Evolutionary conservation across 345 rosid genomes (phyloP), one percentile per base, ranked within the genome.

Genomic region (Rhizophora mangle): DNA sequence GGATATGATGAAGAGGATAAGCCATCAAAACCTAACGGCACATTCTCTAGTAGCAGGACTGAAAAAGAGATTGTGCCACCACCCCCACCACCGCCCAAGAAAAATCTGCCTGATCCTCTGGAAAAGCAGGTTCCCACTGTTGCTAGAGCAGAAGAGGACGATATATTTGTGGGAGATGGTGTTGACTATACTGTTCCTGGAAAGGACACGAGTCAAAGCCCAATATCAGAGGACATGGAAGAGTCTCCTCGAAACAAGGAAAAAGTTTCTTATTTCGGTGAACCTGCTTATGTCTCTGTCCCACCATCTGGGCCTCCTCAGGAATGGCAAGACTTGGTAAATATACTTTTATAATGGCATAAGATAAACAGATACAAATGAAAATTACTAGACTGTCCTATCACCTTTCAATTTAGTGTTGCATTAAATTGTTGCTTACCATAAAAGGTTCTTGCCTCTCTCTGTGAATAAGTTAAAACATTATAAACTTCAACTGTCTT

Each of bases 171-270:
- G 49, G 97, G 99, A 52, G 96, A 85, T 4, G 99, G 99, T 21
- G 60, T 84, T 62, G 91, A 95, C 75, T 95, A 88, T 72, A 62
- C 63, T 19, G 78, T 90, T 80, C 96, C 97, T 62, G 92, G 90
- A 43, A 88, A 95, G 72, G 99, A 87, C 72, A 72, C 71, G 78
- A 83, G 82, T 37, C 88, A 85, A 63, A 95, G 99, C 82, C 99
- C 99, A 74, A 78, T 86, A 43, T 95, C 96, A 52, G 97, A 92
- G 83, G 99, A 95, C 75, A 92, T 92, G 99, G 99, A 92, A 76
- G 99, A 95, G 80, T 95, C 97, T 74, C 99, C 99, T 71, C 79
- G 92, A 75, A 87, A 83, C 76, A 92, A 86, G 78, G 99, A 90
- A 74, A 88, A 77, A 77, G 85, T 78, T 67, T 29, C 90, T 60